Conservation (phyloP, 805 yeast genomes). For the Saturnispora bothae region DNA sequence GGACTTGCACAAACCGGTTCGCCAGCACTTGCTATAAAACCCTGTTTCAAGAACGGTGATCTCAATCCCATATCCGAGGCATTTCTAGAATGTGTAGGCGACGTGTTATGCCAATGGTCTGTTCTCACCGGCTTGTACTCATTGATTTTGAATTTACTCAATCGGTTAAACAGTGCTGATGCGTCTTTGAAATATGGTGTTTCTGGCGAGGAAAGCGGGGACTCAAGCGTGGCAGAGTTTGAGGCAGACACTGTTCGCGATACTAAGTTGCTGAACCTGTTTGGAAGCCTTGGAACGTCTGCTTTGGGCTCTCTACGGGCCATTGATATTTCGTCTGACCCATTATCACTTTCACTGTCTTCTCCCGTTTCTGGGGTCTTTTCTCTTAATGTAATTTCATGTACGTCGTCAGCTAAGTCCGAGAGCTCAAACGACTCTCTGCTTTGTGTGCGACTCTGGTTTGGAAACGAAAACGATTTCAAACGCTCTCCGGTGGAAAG, state of each 20-base stretch:
- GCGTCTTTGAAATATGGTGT: neutral
- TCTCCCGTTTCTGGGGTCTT: neutral
- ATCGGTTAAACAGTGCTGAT: neutral
- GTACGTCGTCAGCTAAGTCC: no score
- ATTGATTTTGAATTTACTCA: neutral
- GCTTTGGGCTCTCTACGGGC: neutral
- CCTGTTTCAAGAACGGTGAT: neutral
- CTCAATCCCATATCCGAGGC: neutral
- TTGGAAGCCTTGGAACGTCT: neutral
- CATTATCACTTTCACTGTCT: neutral
- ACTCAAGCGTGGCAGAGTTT: no score
- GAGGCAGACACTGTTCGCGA: neutral
- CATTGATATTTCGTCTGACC: neutral
- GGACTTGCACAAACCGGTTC: neutral
- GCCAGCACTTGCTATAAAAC: neutral
- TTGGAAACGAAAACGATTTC: neutral
- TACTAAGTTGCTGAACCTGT: conserved; percentile 1
- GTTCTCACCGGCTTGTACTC: neutral
- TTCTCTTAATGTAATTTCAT: no score
- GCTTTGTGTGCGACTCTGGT: no score
- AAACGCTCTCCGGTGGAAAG: neutral
- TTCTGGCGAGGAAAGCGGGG: no score
- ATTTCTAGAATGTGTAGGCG: neutral
- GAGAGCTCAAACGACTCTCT: no score
- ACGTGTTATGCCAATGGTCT: neutral